phyloP scores from a whole-genome alignment of 345 rosid genomes.

The Rhizophora mangle region DNA sequence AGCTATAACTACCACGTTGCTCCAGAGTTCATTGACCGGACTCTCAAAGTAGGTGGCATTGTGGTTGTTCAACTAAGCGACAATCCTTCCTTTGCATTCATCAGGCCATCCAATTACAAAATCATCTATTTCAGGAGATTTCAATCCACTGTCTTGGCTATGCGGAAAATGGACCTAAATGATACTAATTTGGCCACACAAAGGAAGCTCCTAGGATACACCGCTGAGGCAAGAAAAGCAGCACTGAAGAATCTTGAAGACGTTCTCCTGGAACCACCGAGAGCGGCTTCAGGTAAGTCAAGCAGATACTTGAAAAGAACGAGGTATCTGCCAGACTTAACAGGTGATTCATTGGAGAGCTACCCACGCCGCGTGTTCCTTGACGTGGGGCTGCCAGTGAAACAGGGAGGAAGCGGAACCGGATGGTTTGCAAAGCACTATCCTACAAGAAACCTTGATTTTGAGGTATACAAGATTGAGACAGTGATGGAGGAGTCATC shows the following conservation, averaged over 20 bases:
- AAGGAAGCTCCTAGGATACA: constrained; percentile 35
- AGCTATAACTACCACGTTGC: constrained; percentile 30
- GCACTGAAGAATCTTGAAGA: constrained; percentile 65
- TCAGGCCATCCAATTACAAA: constrained; percentile 46
- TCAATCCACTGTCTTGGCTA: constrained; percentile 35
- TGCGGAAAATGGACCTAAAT: constrained; percentile 44
- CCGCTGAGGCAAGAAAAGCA: constrained; percentile 42
- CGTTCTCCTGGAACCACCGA: constrained; percentile 75
- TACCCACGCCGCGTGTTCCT: constrained; percentile 63
- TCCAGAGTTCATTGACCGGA: constrained; percentile 49
- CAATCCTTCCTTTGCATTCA: constrained; percentile 26
- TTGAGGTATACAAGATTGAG: constrained; percentile 70
- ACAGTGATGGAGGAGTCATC: constrained; percentile 28
- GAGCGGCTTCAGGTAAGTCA: constrained; percentile 59
- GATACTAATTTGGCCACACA: constrained; percentile 6
- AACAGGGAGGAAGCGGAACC: constrained; percentile 43
- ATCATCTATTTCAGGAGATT: constrained; percentile 48
- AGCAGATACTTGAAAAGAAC: constrained; percentile 54
- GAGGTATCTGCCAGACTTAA: constrained; percentile 52
- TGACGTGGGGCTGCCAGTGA: constrained; percentile 51
- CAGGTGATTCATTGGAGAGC: constrained; percentile 54
- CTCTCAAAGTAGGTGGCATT: constrained; percentile 60
- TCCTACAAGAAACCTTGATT: constrained; percentile 61
- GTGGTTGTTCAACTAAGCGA: constrained; percentile 35
- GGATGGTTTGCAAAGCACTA: constrained; percentile 65